Evolutionary conservation across 352 stramenopile genomes (phyloP).

Genomic region (Globisporangium viniferum): DNA sequence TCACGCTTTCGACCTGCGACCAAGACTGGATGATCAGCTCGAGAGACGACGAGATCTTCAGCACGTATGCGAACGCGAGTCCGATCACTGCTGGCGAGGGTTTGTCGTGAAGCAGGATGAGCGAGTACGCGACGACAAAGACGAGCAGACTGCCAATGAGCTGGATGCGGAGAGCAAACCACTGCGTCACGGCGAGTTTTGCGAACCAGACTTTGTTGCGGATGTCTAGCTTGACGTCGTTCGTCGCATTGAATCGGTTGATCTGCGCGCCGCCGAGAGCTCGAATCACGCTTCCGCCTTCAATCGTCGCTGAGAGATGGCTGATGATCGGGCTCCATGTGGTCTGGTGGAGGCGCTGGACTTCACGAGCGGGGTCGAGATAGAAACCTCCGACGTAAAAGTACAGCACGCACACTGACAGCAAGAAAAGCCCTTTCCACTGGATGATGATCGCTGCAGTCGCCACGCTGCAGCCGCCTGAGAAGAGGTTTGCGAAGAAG

Average conservation of each 20-base stretch:
- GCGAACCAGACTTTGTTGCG: conserved; percentile 42
- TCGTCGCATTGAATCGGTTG: conserved; percentile 29
- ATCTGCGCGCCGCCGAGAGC: conserved; percentile 48
- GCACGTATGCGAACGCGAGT: conserved; percentile 82
- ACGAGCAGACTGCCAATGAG: conserved; percentile 82
- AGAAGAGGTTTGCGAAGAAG: conserved; percentile 60
- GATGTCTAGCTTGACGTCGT: conserved; percentile 34
- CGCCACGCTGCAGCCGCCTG: conserved; percentile 65
- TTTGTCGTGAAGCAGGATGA: conserved; percentile 38
- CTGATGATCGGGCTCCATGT: conserved; percentile 46
- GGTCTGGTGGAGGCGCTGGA: conserved; percentile 49
- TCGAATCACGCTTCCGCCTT: conserved; percentile 49
- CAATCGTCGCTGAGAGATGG: conserved; percentile 47
- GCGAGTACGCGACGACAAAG: conserved; percentile 50
- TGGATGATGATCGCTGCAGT: conserved; percentile 85
- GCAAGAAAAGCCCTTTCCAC: conserved; percentile 72
- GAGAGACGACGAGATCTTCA: conserved; percentile 62
- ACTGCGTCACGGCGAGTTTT: conserved; percentile 36
- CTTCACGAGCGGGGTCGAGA: conserved; percentile 43
- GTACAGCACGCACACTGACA: conserved; percentile 85
- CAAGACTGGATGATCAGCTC: conserved; percentile 67
- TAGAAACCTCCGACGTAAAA: conserved; percentile 45
- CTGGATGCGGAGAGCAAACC: conserved; percentile 61
- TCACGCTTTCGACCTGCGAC: conserved; percentile 40
- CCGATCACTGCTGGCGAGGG: conserved; percentile 61